Evolutionary conservation across 345 rosid species (phyloP).

Genomic region (Linum trigynum): DNA sequence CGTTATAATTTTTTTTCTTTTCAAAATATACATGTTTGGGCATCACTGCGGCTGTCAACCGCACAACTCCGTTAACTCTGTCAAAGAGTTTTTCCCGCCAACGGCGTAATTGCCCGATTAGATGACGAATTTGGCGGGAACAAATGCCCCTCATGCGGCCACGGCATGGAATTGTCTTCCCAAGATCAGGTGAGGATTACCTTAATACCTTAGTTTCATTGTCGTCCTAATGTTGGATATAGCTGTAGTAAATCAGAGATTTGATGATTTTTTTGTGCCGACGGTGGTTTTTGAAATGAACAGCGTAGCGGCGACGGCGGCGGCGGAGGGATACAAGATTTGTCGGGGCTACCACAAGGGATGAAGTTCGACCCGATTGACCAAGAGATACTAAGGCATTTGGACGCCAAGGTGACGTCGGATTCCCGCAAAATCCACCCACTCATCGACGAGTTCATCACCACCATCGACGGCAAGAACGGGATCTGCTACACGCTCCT

Average conservation of each 20-base stretch:
- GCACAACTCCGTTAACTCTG: too few relatives aligned
- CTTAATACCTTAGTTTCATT: too few relatives aligned
- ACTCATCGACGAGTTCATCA: too few relatives aligned
- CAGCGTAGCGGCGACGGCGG: slow-evolving; percentile 25
- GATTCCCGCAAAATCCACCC: slow-evolving; percentile 66
- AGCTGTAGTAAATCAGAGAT: too few relatives aligned
- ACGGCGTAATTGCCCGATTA: too few relatives aligned
- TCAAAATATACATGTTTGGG: too few relatives aligned
- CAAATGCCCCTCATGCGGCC: slow-evolving; percentile 35
- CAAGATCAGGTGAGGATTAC: slow-evolving; percentile 55
- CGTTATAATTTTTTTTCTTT: too few relatives aligned
- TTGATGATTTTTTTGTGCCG: background rate
- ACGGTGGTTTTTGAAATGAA: background rate
- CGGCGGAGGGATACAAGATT: too few relatives aligned
- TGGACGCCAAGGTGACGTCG: slow-evolving; percentile 60
- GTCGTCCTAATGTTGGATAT: background rate
- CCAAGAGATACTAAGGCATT: slow-evolving; percentile 77
- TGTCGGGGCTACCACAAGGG: slow-evolving; percentile 85
- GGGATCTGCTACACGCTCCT: too few relatives aligned
- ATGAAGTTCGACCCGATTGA: slow-evolving; percentile 90
- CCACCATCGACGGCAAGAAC: too few relatives aligned
- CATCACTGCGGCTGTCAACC: too few relatives aligned
- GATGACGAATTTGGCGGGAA: background rate
- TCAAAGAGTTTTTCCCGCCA: too few relatives aligned
- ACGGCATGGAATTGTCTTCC: slow-evolving; percentile 29